Evolutionary conservation across 1,139 yeast species (phyloP).

Genomic region (Pichia sp.): DNA sequence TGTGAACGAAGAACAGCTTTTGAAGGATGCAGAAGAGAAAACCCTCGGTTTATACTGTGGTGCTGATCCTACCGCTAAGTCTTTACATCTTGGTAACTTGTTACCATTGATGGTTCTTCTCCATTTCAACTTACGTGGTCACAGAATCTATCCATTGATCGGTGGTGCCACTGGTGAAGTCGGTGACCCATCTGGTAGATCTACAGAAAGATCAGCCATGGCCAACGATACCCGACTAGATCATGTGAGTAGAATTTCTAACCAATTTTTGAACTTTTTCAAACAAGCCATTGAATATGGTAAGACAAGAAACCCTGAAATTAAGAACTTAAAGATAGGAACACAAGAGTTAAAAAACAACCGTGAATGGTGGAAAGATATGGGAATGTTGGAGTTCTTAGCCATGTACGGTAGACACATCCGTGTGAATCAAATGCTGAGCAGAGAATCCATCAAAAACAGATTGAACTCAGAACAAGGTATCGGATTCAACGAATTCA

Average conservation of each 20-base stretch:
- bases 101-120: constrained; percentile 82
- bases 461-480: constrained; percentile 71
- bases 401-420: constrained; percentile 77
- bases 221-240: constrained; percentile 46
- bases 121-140: constrained; percentile 85
- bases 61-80: constrained; percentile 93
- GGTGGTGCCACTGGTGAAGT: constrained; percentile 99
- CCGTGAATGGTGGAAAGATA: constrained; percentile 80
- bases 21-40: constrained; percentile 37
- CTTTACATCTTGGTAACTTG: constrained; percentile 88
- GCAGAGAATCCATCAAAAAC: constrained; percentile 81
- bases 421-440: constrained; percentile 83
- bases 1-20: constrained; percentile 45
- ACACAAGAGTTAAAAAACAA: constrained; percentile 51
- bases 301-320: constrained; percentile 46
- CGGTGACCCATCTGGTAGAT: constrained; percentile 96
- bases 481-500: constrained; percentile 89
- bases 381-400: constrained; percentile 74
- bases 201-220: constrained; percentile 66
- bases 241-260: constrained; percentile 60
- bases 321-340: constrained; percentile 36
- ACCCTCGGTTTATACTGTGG: constrained; percentile 78
- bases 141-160: constrained; percentile 73
- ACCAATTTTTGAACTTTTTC: constrained; percentile 64
- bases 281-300: constrained; percentile 64